Evolutionary conservation across 176 grass and related monocot genomes (phyloP).

Genomic region (Typha latifolia): DNA sequence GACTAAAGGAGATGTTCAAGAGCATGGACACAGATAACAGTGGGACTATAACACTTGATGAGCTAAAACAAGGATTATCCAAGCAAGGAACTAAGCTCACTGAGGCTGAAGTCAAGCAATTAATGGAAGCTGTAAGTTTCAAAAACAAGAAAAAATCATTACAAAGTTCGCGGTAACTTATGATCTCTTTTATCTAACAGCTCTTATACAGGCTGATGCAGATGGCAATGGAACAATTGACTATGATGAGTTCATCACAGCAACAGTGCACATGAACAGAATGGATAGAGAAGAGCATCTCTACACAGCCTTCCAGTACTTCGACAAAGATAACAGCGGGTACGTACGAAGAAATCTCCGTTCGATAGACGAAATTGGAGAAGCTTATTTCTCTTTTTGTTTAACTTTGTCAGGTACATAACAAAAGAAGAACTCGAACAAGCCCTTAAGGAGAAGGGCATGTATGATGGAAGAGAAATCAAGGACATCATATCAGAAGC

Average conservation of each 20-base stretch:
- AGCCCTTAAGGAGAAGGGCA: conserved; percentile 65
- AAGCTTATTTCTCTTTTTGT: neutral
- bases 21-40: conserved; percentile 77
- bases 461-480: conserved; percentile 67
- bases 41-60: conserved; percentile 77
- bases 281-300: conserved; percentile 81
- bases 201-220: conserved; percentile 51
- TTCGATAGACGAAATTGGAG: neutral
- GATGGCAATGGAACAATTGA: conserved; percentile 76
- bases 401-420: conserved; percentile 36
- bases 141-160: neutral
- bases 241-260: conserved; percentile 85
- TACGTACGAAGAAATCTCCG: conserved; percentile 6
- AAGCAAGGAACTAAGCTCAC: conserved; percentile 78
- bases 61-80: conserved; percentile 43
- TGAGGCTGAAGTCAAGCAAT: conserved; percentile 57
- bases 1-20: conserved; percentile 85
- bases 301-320: conserved; percentile 77
- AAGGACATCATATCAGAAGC: conserved; percentile 73
- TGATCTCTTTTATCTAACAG: neutral
- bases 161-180: neutral
- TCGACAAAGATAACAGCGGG: conserved; percentile 88
- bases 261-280: conserved; percentile 88
- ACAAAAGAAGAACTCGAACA: conserved; percentile 85
- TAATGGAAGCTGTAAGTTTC: conserved; percentile 69